These are phyloP conservation scores for Nemania sp. DNA, from an alignment of 2,329 filamentous ascomycete genomes.

Conservation along the genomic window DNA sequence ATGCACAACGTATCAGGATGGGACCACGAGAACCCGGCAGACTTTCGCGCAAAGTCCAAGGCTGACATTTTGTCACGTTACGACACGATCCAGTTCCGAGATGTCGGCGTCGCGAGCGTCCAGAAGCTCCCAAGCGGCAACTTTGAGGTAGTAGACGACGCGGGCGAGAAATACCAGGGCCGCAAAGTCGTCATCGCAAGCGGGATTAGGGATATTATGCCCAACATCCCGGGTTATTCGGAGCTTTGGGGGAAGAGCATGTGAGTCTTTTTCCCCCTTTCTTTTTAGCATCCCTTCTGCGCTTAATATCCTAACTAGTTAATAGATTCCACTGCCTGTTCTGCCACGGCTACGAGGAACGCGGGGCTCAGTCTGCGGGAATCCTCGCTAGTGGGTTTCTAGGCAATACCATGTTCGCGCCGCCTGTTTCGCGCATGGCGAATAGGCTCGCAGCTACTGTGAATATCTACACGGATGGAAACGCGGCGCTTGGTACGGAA, in stretches of 20 bases:
- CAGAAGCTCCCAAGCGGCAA: constrained; percentile 33
- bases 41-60: constrained; percentile 37
- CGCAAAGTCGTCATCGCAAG: constrained; percentile 67
- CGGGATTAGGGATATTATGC: constrained; percentile 64
- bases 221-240: constrained; percentile 63
- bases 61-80: constrained; percentile 42
- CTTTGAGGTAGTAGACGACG: constrained; percentile 54
- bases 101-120: constrained; percentile 39
- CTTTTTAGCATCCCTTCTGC: not conserved
- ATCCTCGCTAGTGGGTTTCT: constrained; percentile 59
- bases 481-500: constrained; percentile 49
- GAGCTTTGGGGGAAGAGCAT: constrained; percentile 67
- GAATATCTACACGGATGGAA: constrained; percentile 65
- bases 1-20: constrained; percentile 58
- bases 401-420: constrained; percentile 49
- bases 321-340: constrained; percentile 67
- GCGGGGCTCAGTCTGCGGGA: constrained; percentile 59
- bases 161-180: constrained; percentile 59
- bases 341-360: constrained; percentile 71
- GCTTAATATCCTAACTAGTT: constrained; percentile 8
- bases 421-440: constrained; percentile 59
- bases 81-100: constrained; percentile 37
- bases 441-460: constrained; percentile 57
- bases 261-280: constrained; percentile 50
- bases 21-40: constrained; percentile 40